Evolutionary conservation across 768 basidiomycete species (phyloP).

Genomic region (Chiua virens): DNA sequence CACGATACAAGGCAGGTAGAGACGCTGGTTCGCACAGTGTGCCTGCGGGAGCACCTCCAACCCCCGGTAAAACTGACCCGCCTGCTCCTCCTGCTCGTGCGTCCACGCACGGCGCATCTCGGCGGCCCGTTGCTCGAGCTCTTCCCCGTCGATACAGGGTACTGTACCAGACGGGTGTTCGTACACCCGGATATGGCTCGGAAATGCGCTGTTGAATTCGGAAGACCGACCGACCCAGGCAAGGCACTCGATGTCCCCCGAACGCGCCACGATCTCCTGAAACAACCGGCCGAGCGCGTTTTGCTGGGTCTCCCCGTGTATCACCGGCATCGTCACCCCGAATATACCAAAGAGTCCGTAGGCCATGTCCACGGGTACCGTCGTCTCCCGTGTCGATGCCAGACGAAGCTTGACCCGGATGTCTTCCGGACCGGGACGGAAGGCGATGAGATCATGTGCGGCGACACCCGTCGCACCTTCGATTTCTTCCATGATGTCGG

Average conservation of each 20-base stretch:
- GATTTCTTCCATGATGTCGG: conserved; percentile 16
- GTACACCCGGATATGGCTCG: conserved; percentile 16
- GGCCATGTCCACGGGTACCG: conserved; percentile 17
- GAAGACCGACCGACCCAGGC: conserved; percentile 20
- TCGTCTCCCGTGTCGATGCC: conserved; percentile 23
- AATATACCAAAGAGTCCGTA: conserved; percentile 24
- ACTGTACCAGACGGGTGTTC: background rate
- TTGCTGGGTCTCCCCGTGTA: conserved; percentile 16
- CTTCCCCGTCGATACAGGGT: conserved; percentile 2
- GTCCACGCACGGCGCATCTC: conserved; percentile 2
- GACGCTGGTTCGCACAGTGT: conserved; percentile 1
- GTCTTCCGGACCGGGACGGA: conserved; percentile 11
- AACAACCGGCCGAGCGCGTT: conserved; percentile 21
- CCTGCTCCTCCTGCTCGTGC: background rate
- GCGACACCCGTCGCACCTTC: conserved; percentile 6
- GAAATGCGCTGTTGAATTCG: conserved; percentile 22
- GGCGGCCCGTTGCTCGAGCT: conserved; percentile 1
- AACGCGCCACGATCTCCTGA: conserved; percentile 17
- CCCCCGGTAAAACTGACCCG: conserved; percentile 4
- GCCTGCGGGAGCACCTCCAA: background rate
- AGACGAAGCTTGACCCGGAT: conserved; percentile 16
- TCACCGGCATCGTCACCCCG: conserved; percentile 12
- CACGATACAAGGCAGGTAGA: conserved; percentile 19
- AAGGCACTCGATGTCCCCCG: conserved; percentile 20
- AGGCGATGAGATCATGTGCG: conserved; percentile 5